Percentiles rank a stretch among this genome's conserved stretches.
These are phyloP conservation scores for Penicillium daleae DNA, from an alignment of 495 filamentous ascomycete genomes.

Conservation along the genomic window DNA sequence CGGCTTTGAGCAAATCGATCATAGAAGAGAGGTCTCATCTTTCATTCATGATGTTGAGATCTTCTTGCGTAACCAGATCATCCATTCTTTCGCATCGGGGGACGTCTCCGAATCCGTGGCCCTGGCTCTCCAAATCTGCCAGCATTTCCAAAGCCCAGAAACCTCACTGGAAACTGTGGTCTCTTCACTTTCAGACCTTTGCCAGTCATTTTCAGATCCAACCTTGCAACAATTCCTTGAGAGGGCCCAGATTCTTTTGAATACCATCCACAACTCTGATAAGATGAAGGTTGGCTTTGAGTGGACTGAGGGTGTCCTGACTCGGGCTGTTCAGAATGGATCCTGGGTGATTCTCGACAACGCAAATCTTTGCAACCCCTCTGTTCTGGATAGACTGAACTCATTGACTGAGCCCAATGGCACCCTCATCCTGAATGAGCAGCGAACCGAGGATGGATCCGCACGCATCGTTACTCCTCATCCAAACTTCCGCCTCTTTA, in stretches of 20 bases:
- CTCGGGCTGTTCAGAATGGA: constrained; percentile 82
- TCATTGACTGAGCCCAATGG: constrained; percentile 92
- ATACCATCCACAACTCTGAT: constrained; percentile 53
- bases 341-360: constrained; percentile 95
- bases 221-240: constrained; percentile 39
- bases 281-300: constrained; percentile 77
- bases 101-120: constrained; percentile 36
- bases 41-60: constrained; percentile 57
- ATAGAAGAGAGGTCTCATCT: constrained; percentile 64
- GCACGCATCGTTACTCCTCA: constrained; percentile 81
- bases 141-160: constrained; percentile 37
- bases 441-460: constrained; percentile 79
- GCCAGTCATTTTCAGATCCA: constrained; percentile 32
- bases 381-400: constrained; percentile 92
- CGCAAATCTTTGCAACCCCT: constrained; percentile 93
- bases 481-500: constrained; percentile 85
- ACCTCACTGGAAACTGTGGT: constrained; percentile 41
- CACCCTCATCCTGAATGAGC: constrained; percentile 86
- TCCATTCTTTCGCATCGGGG: constrained; percentile 51
- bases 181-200: constrained; percentile 37
- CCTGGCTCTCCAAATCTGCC: constrained; percentile 39
- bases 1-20: constrained; percentile 93
- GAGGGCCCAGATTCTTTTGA: constrained; percentile 44
- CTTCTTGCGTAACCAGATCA: constrained; percentile 57
- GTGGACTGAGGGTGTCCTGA: constrained; percentile 92